Evolutionary conservation across 345 rosid genomes (phyloP), one percentile per base, ranked within the genome.

Genomic region (Hevea brasiliensis): DNA sequence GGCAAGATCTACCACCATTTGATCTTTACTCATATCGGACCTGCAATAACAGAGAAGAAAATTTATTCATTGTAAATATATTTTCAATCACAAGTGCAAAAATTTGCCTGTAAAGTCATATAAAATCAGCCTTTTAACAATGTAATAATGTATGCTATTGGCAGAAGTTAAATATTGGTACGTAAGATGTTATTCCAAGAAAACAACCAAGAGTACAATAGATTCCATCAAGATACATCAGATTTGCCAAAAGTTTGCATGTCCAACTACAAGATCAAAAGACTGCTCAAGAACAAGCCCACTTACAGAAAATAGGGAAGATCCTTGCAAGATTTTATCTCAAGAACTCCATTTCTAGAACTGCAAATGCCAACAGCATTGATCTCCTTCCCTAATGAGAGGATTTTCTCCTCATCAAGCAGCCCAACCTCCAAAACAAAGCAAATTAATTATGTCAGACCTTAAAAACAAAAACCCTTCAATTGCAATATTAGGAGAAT

Each of bases 231-330:
- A 32, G 37, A n/a, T 32, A 32, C 1, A 45, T 2, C 47, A 59
- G 14, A 53, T 32, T 13, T 72, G 44, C 0, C 8, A 26, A 26
- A 32, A 35, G 29, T 70, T 72, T 23, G 41, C 75, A 71, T 48
- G 65, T 45, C 41, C 37, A 68, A 66, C 37, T 29, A 58, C 27
- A 54, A 42, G 61, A 61, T 29, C 57, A 13, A 40, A 42, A 69
- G n/a, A 18, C 64, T 18, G 24, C 60, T 21, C 27, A 37, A 58
- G 2, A 41, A 61, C 8, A 62, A 76, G 72, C 26, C 57, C 62
- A 65, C 95, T 91, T 80, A 95, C 99, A 95, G 88, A 79, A 95
- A 92, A 76, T 86, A 92, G 18, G 97, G 99, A 76, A 95, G 97
- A 75, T 91, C 92, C 74, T 81, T 78, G 94, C 90, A 88, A 24